A percentile compares a stretch with the other conserved stretches of the same genome.
phyloP scores from a whole-genome alignment of 1,284 basidiomycete genomes.

The Rhodotorula sp. region DNA sequence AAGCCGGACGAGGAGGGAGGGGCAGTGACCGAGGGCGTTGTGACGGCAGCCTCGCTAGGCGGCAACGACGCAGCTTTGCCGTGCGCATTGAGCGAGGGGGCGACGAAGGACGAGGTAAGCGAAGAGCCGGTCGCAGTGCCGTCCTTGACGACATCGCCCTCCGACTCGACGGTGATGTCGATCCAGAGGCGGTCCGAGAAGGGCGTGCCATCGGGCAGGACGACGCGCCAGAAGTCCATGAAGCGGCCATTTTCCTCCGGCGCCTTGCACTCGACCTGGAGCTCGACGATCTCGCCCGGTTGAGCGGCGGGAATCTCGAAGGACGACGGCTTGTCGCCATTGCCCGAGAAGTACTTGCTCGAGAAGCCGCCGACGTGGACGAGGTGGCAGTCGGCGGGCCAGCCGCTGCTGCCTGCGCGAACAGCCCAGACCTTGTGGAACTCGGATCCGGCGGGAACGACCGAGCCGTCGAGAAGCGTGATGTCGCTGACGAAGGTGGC shows the following conservation, averaged over 20 bases:
- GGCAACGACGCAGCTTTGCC: constrained; percentile 15
- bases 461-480: constrained; percentile 40
- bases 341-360: background rate
- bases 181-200: constrained; percentile 40
- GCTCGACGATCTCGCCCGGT: constrained; percentile 28
- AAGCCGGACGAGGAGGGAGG: constrained; percentile 15
- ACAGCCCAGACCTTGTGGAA: constrained; percentile 42
- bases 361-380: constrained; percentile 42
- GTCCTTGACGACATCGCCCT: constrained; percentile 9
- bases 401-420: constrained; percentile 22
- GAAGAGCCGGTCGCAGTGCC: background rate
- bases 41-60: background rate
- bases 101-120: constrained; percentile 17
- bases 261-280: constrained; percentile 39
- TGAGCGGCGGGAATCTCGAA: constrained; percentile 12
- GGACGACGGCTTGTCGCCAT: background rate
- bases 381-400: constrained; percentile 37
- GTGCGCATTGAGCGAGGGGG: constrained; percentile 18
- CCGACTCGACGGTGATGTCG: constrained; percentile 25
- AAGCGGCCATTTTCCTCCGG: constrained; percentile 38
- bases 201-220: constrained; percentile 24
- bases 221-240: constrained; percentile 40
- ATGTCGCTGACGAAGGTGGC: constrained; percentile 36
- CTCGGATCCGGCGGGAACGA: constrained; percentile 38
- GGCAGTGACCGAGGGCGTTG: background rate